phyloP scores from a whole-genome alignment of 495 filamentous ascomycete genomes.

The Gamarada debralockiae region DNA sequence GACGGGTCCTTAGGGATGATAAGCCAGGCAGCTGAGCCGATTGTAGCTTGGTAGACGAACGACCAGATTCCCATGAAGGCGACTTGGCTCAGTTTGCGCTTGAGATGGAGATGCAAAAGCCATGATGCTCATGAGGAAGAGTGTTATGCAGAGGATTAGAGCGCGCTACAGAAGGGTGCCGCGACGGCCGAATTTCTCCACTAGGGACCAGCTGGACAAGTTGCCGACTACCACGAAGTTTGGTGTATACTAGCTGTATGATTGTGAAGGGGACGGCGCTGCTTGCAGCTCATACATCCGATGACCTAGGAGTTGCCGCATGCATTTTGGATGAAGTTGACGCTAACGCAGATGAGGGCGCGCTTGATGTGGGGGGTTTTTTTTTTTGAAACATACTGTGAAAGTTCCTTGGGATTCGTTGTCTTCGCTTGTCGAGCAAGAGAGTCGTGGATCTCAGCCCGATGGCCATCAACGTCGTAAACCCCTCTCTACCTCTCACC shows the following conservation, averaged over 20 bases:
- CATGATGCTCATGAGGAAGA: not conserved
- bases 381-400: not conserved
- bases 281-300: not conserved
- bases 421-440: not conserved
- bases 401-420: not conserved
- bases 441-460: not conserved
- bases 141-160: not conserved
- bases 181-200: not conserved
- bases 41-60: constrained; percentile 3
- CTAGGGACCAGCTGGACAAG: not conserved
- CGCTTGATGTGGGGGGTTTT: not conserved
- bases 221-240: constrained; percentile 1
- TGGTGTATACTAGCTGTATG: too few relatives aligned
- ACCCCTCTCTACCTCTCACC: too few relatives aligned
- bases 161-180: not conserved
- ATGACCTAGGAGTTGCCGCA: not conserved
- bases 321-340: constrained; percentile 3
- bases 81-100: not conserved
- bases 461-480: not conserved
- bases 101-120: not conserved
- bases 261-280: not conserved
- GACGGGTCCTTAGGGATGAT: not conserved
- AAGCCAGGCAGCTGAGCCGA: not conserved
- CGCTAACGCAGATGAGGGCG: not conserved
- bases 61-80: constrained; percentile 4